Evolutionary conservation across 345 rosid genomes (phyloP).

Genomic region (Hibiscus syriacus): DNA sequence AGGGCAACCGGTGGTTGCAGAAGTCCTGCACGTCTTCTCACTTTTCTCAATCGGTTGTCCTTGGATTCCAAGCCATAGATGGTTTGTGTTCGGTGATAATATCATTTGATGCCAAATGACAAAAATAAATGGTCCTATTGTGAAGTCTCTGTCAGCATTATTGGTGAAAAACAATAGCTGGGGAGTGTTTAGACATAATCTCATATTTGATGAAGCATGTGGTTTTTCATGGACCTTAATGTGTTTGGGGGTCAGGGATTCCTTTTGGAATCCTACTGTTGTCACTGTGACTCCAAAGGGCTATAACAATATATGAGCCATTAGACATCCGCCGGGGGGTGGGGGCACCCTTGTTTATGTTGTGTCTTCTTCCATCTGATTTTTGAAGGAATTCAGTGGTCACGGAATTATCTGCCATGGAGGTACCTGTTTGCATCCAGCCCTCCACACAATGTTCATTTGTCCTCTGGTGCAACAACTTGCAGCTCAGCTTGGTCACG

Average conservation of each 20-base stretch:
- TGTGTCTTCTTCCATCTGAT: too few species aligned
- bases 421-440: neutral
- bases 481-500: neutral
- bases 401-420: neutral
- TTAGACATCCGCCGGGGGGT: too few species aligned
- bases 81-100: neutral
- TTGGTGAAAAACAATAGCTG: neutral
- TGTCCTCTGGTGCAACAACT: neutral
- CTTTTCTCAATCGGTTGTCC: slow-evolving; percentile 6
- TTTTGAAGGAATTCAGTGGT: too few species aligned
- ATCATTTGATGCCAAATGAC: neutral
- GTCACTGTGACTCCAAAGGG: neutral
- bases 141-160: neutral
- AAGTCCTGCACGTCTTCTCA: slow-evolving; percentile 10
- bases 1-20: neutral
- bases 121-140: neutral
- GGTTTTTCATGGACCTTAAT: neutral
- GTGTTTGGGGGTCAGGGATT: neutral
- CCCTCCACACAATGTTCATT: neutral
- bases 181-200: neutral
- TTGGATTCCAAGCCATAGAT: neutral
- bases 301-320: neutral
- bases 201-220: neutral
- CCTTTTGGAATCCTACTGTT: slow-evolving; percentile 1
- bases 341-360: too few species aligned